phyloP scores from a whole-genome alignment of 1,284 basidiomycete genomes.

The Microstroma glucosiphilum region DNA sequence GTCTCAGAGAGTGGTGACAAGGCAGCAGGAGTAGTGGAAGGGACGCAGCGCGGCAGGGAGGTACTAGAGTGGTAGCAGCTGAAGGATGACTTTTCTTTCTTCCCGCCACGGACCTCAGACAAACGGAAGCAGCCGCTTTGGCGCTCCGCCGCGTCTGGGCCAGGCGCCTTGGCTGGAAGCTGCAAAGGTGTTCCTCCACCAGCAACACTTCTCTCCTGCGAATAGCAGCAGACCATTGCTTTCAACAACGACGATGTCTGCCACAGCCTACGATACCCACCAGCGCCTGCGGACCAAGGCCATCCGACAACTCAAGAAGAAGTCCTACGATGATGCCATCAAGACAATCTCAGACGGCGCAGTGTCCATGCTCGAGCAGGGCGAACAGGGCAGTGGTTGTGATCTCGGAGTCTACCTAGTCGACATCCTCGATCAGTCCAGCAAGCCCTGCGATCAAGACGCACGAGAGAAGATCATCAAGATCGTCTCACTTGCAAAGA shows the following conservation, averaged over 20 bases:
- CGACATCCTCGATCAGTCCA: conserved; percentile 37
- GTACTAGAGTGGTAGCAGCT: too few species aligned
- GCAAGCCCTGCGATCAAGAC: conserved; percentile 23
- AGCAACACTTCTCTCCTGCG: too few species aligned
- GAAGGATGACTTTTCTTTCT: too few species aligned
- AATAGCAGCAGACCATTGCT: not conserved
- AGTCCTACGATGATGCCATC: conserved; percentile 45
- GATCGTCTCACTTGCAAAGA: conserved; percentile 15
- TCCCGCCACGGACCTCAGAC: too few species aligned
- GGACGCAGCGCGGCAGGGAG: too few species aligned
- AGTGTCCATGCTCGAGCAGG: conserved; percentile 30
- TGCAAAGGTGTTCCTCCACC: too few species aligned
- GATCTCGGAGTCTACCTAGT: conserved; percentile 47
- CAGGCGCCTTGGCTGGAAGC: too few species aligned
- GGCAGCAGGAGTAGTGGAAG: too few species aligned
- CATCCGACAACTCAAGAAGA: conserved; percentile 46
- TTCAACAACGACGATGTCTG: not conserved
- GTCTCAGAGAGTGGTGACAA: too few species aligned
- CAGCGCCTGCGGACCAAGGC: conserved; percentile 49
- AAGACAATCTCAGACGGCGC: conserved; percentile 35
- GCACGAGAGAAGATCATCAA: conserved; percentile 15
- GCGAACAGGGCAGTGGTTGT: conserved; percentile 46
- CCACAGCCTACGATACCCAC: conserved; percentile 40
- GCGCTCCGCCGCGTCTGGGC: too few species aligned
- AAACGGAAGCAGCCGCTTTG: too few species aligned